phyloP scores from a whole-genome alignment of 2,329 filamentous ascomycete species.

The Metarhizium guizhouense region DNA sequence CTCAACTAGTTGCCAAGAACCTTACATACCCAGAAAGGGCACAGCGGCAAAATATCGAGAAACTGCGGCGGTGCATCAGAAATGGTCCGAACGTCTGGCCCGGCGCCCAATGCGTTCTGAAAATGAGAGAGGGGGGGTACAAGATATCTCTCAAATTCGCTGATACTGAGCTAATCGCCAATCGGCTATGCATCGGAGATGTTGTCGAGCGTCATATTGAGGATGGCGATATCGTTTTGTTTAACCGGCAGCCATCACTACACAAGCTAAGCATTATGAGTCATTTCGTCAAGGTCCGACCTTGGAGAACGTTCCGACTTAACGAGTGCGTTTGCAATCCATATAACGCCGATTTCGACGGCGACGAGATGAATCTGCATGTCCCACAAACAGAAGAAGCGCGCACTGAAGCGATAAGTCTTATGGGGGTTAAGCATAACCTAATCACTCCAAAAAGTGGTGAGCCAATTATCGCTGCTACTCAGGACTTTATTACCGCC shows the following conservation, averaged over 20 bases:
- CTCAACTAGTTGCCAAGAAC: conserved; percentile 81
- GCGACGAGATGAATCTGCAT: conserved; percentile 98
- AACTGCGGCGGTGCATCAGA: conserved; percentile 62
- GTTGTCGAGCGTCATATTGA: conserved; percentile 89
- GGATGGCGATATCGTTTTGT: conserved; percentile 89
- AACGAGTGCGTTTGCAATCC: conserved; percentile 97
- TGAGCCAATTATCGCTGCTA: conserved; percentile 92
- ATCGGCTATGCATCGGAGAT: conserved; percentile 70
- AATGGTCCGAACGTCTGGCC: conserved; percentile 75
- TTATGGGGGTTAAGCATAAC: conserved; percentile 98
- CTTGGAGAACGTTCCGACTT: conserved; percentile 88
- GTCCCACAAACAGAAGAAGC: conserved; percentile 96
- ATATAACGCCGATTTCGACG: conserved; percentile 98
- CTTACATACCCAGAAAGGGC: conserved; percentile 90
- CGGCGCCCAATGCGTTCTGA: conserved; percentile 74
- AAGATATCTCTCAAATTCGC: conserved; percentile 70
- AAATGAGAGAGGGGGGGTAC: conserved; percentile 54
- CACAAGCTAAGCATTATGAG: conserved; percentile 98
- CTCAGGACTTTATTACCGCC: conserved; percentile 96
- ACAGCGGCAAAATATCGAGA: conserved; percentile 74
- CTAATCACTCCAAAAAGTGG: conserved; percentile 92
- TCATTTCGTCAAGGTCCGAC: conserved; percentile 84
- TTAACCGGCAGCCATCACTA: conserved; percentile 93
- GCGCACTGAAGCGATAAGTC: conserved; percentile 82
- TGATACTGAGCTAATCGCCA: conserved; percentile 62